Conservation (phyloP, 192 early-diverging fungal species). For the Chytriomyces sp. region DNA sequence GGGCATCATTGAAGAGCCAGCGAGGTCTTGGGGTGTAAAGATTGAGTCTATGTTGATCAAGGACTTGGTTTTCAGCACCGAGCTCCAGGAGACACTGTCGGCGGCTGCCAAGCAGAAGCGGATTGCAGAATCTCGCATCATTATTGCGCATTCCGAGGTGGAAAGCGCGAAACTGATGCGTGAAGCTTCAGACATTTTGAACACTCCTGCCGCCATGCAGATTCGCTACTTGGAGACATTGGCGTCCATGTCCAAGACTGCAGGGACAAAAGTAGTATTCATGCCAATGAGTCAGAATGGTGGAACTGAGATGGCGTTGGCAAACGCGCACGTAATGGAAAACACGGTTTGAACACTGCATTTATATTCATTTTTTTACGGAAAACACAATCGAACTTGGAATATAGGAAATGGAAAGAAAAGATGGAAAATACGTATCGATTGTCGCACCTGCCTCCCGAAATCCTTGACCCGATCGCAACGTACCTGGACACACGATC, state of each 20-base stretch:
- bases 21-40: constrained; percentile 71
- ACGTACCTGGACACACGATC: too few species aligned
- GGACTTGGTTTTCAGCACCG: constrained; percentile 73
- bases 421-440: too few species aligned
- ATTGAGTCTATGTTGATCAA: constrained; percentile 81
- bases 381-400: too few species aligned
- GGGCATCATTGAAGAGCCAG: constrained; percentile 78
- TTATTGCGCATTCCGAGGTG: constrained; percentile 75
- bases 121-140: constrained; percentile 89
- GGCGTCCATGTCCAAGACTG: constrained; percentile 70
- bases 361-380: too few species aligned
- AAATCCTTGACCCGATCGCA: too few species aligned
- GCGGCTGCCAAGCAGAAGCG: constrained; percentile 88
- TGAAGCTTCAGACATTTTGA: constrained; percentile 89
- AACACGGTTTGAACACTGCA: too few species aligned
- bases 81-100: constrained; percentile 80
- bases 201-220: constrained; percentile 74
- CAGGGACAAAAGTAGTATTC: constrained; percentile 64
- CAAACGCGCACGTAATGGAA: background rate
- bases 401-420: too few species aligned
- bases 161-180: constrained; percentile 89
- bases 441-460: too few species aligned
- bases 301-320: background rate
- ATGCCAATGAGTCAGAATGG: constrained; percentile 16
- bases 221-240: constrained; percentile 91